Evolutionary conservation across 805 yeast genomes (phyloP).

Genomic region (Starmerella asiatica): DNA sequence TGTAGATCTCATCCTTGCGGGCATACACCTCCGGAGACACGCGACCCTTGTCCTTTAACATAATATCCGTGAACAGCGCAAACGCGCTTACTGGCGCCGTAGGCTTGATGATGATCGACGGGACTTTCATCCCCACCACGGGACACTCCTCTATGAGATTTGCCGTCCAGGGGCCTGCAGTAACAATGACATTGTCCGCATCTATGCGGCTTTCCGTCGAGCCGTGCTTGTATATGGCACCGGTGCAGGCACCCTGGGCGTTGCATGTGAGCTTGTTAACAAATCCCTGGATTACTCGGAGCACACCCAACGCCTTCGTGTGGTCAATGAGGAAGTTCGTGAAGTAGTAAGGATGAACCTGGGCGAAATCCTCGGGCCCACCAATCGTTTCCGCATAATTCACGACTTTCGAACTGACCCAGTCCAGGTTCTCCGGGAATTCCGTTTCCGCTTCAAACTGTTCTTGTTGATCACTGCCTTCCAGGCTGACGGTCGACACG

Average conservation of each 20-base stretch:
- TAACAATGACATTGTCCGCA: slow-evolving; percentile 68
- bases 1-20: slow-evolving; percentile 86
- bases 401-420: slow-evolving; percentile 58
- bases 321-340: slow-evolving; percentile 70
- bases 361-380: slow-evolving; percentile 79
- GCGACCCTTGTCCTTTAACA: slow-evolving; percentile 44
- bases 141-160: slow-evolving; percentile 85
- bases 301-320: slow-evolving; percentile 68
- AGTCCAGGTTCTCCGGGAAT: slow-evolving; percentile 45
- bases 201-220: slow-evolving; percentile 26
- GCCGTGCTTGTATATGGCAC: slow-evolving; percentile 45
- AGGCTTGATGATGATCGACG: slow-evolving; percentile 84
- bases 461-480: slow-evolving; percentile 35
- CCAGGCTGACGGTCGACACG: slow-evolving; percentile 71
- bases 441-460: slow-evolving; percentile 1
- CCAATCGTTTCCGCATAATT: slow-evolving; percentile 70
- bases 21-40: slow-evolving; percentile 93
- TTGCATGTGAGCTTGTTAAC: slow-evolving; percentile 54
- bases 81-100: slow-evolving; percentile 72
- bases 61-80: slow-evolving; percentile 86
- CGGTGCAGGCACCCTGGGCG: slow-evolving; percentile 56
- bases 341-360: slow-evolving; percentile 89
- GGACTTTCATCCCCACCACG: slow-evolving; percentile 85
- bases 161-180: slow-evolving; percentile 97
- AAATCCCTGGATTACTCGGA: slow-evolving; percentile 76